Percentiles rank a stretch among this genome's conserved stretches.
Evolutionary conservation across 352 stramenopile species (phyloP).

Genomic region (Halophytophthora polymorphica): DNA sequence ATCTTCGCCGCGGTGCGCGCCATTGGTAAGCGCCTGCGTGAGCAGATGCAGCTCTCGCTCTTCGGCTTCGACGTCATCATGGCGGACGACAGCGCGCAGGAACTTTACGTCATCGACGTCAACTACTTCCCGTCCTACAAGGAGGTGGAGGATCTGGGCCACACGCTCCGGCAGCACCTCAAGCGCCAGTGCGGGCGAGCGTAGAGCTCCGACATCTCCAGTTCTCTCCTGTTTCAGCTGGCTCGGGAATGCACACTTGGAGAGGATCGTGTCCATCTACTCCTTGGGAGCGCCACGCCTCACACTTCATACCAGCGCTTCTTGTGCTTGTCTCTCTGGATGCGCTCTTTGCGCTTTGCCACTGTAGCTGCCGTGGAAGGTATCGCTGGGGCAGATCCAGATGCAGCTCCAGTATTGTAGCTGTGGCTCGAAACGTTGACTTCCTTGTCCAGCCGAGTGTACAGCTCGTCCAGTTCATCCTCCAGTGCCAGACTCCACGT

Average conservation of each 20-base stretch:
- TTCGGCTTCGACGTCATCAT: constrained; percentile 88
- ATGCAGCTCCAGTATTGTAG: constrained; percentile 1
- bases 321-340: constrained; percentile 27
- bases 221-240: not conserved
- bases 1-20: constrained; percentile 53
- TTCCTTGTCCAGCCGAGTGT: constrained; percentile 8
- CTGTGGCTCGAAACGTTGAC: not conserved
- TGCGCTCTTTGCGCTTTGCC: constrained; percentile 23
- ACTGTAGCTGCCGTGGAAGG: constrained; percentile 15
- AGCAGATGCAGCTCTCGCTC: constrained; percentile 60
- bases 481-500: constrained; percentile 16
- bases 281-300: too few species aligned
- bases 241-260: too few species aligned
- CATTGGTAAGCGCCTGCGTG: constrained; percentile 65
- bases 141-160: constrained; percentile 68
- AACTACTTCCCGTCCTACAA: constrained; percentile 90
- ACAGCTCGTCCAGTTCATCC: constrained; percentile 12
- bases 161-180: constrained; percentile 58
- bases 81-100: constrained; percentile 38
- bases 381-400: constrained; percentile 6
- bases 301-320: constrained; percentile 24
- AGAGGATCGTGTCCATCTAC: not conserved
- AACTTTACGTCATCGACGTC: constrained; percentile 79
- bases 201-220: constrained; percentile 10
- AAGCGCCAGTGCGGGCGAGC: constrained; percentile 30